Evolutionary conservation across 208 protist species (phyloP).

Genomic region (Trypanosoma melophagium): DNA sequence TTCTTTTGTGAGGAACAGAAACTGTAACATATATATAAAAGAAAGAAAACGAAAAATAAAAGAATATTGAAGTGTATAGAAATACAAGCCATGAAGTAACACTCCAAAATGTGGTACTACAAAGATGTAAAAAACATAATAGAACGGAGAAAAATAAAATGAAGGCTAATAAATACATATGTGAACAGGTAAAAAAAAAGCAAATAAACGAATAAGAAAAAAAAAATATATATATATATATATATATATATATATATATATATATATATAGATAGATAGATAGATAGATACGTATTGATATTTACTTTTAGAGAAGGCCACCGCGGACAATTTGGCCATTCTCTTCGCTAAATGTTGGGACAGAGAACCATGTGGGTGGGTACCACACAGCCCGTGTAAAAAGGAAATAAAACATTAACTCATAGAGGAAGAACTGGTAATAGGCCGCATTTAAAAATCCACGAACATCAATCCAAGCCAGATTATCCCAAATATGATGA

Average conservation of each 20-base stretch:
- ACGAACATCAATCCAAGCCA: constrained; percentile 56
- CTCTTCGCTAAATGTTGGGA: constrained; percentile 54
- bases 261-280: not conserved
- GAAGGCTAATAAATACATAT: constrained; percentile 9
- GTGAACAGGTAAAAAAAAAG: not conserved
- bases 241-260: not conserved
- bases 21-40: not conserved
- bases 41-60: constrained; percentile 7
- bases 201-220: no score
- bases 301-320: constrained; percentile 9
- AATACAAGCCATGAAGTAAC: not conserved
- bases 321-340: constrained; percentile 5
- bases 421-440: constrained; percentile 66
- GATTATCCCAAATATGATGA: constrained; percentile 75
- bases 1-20: not conserved
- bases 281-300: no score
- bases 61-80: not conserved
- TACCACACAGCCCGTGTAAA: constrained; percentile 80
- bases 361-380: constrained; percentile 62
- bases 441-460: constrained; percentile 69
- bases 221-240: not conserved
- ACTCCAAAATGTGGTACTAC: no score
- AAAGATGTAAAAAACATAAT: no score
- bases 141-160: constrained; percentile 3
- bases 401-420: constrained; percentile 83